These are phyloP conservation scores for Septoria linicola DNA, from an alignment of 2,329 filamentous ascomycete genomes.

Conservation along the genomic window DNA sequence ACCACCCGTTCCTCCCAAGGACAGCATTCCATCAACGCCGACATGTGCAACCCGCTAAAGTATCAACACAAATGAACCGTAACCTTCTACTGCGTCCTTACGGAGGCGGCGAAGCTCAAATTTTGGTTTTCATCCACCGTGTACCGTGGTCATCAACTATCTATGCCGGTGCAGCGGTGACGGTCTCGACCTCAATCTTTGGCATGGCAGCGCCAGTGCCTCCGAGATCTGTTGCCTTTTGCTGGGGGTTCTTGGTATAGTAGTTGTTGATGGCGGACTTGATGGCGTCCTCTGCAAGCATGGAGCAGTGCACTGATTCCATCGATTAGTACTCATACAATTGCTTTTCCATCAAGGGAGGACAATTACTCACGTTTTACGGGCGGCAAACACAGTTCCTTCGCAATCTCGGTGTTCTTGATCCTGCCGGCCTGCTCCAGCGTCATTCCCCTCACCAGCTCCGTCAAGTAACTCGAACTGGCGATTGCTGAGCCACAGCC, in stretches of 20 bases:
- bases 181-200: conserved; percentile 60
- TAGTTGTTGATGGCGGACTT: conserved; percentile 89
- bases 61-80: conserved; percentile 6
- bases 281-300: conserved; percentile 90
- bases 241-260: conserved; percentile 84
- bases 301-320: conserved; percentile 77
- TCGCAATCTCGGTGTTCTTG: conserved; percentile 96
- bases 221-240: conserved; percentile 70
- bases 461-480: conserved; percentile 89
- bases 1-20: not conserved
- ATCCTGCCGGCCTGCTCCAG: conserved; percentile 90
- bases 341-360: not conserved
- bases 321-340: conserved; percentile 1
- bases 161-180: conserved; percentile 31
- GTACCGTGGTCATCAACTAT: not conserved
- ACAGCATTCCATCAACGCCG: conserved; percentile 3
- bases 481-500: conserved; percentile 94
- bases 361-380: conserved; percentile 69
- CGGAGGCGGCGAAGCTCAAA: not conserved
- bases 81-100: not conserved
- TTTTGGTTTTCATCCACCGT: conserved; percentile 5
- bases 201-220: conserved; percentile 71
- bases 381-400: conserved; percentile 85
- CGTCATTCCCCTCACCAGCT: conserved; percentile 93
- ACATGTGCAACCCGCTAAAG: conserved; percentile 14